These are phyloP conservation scores for Colletotrichum abscissum DNA, from an alignment of 2,329 filamentous ascomycete species.

Conservation along the genomic window DNA sequence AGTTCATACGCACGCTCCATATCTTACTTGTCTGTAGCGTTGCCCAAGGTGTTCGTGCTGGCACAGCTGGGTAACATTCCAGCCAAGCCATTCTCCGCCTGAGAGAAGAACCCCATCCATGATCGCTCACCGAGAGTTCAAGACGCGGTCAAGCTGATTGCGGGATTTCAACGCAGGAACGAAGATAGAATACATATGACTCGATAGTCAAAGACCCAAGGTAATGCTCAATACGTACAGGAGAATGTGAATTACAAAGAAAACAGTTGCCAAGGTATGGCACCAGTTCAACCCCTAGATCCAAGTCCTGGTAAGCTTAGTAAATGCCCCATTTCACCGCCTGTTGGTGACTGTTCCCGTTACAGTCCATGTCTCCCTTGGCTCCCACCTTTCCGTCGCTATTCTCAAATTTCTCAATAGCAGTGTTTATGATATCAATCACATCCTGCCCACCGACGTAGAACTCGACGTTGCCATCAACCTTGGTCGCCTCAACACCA, in stretches of 20 bases:
- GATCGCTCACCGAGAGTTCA: background rate
- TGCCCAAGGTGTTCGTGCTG: background rate
- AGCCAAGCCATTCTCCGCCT: background rate
- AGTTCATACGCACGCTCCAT: background rate
- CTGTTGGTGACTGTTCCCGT: constrained; percentile 35
- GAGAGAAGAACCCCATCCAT: background rate
- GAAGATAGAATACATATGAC: background rate
- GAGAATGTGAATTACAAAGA: background rate
- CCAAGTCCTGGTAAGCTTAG: background rate
- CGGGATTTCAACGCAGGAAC: background rate
- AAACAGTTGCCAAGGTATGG: background rate
- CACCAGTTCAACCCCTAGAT: background rate
- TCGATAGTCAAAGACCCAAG: background rate
- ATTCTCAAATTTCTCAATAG: constrained; percentile 43
- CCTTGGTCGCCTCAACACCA: constrained; percentile 42
- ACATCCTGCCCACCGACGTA: constrained; percentile 48
- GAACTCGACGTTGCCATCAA: constrained; percentile 42
- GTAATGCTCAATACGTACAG: background rate
- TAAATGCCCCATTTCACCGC: constrained; percentile 19
- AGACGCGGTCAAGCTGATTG: background rate
- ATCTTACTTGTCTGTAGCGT: background rate
- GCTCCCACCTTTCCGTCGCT: constrained; percentile 45
- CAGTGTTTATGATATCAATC: constrained; percentile 39
- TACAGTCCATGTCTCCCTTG: constrained; percentile 47
- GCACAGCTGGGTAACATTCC: background rate